Conservation (phyloP, 2,329 filamentous ascomycete genomes). For the Aspergillus ochraceoroseus region DNA sequence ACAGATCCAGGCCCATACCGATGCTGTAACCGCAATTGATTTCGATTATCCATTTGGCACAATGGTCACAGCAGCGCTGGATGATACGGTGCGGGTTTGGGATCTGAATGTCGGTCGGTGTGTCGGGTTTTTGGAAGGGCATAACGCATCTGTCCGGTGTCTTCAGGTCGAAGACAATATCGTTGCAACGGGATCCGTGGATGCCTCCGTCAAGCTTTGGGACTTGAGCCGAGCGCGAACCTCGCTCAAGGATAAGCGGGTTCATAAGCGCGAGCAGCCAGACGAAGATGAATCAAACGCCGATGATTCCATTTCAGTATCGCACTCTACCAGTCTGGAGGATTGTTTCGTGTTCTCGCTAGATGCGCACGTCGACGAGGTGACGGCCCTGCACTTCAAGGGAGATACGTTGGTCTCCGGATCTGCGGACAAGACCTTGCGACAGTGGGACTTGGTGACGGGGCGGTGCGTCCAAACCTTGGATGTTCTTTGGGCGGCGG, state of each 20-base stretch:
- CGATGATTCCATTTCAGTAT: slow-evolving; percentile 51
- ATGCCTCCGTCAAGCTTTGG: slow-evolving; percentile 92
- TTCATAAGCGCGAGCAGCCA: slow-evolving; percentile 48
- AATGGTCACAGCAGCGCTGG: slow-evolving; percentile 83
- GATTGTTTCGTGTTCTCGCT: slow-evolving; percentile 87
- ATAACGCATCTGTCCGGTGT: slow-evolving; percentile 86
- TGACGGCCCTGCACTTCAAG: slow-evolving; percentile 87
- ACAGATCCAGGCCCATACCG: slow-evolving; percentile 81
- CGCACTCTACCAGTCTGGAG: slow-evolving; percentile 68
- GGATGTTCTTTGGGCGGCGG: slow-evolving; percentile 96
- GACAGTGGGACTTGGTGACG: slow-evolving; percentile 96
- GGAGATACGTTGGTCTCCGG: slow-evolving; percentile 89
- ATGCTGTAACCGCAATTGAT: slow-evolving; percentile 82
- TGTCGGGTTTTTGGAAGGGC: slow-evolving; percentile 85
- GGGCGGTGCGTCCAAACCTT: slow-evolving; percentile 96
- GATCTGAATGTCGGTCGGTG: slow-evolving; percentile 90
- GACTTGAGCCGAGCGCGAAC: slow-evolving; percentile 83
- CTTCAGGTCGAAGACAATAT: slow-evolving; percentile 95
- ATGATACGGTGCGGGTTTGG: slow-evolving; percentile 94
- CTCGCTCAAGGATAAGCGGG: slow-evolving; percentile 58
- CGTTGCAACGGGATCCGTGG: slow-evolving; percentile 87
- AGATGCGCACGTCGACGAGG: slow-evolving; percentile 85
- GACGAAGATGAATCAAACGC: slow-evolving; percentile 38
- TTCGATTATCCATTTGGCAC: slow-evolving; percentile 98
- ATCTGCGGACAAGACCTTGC: slow-evolving; percentile 92